phyloP scores from a whole-genome alignment of 768 basidiomycete genomes.

The Phylloporus rhodoxanthus region DNA sequence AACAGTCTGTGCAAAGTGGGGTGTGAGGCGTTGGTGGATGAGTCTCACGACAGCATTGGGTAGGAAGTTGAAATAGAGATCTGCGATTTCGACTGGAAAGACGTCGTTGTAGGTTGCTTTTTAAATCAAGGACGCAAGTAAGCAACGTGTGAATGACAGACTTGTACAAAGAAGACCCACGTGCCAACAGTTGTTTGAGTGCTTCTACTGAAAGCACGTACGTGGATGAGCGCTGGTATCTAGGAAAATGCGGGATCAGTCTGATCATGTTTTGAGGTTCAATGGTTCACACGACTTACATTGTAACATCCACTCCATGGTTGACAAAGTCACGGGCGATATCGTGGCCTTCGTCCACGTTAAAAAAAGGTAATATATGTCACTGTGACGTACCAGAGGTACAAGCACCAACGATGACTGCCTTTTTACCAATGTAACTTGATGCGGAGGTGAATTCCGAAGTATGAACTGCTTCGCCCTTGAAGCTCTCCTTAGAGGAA shows the following conservation, averaged over 20 bases:
- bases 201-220: constrained; percentile 14
- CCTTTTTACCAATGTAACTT: constrained; percentile 56
- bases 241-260: constrained; percentile 4
- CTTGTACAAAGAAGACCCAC: constrained; percentile 4
- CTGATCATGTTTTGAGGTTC: background rate
- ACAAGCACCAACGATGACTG: constrained; percentile 60
- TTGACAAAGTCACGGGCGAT: constrained; percentile 33
- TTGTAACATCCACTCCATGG: constrained; percentile 27
- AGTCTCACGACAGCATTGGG: constrained; percentile 15
- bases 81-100: constrained; percentile 21
- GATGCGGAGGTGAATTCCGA: constrained; percentile 42
- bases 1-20: constrained; percentile 18
- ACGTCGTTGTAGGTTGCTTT: constrained; percentile 16
- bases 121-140: background rate
- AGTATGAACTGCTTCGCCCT: constrained; percentile 52
- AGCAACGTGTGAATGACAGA: background rate
- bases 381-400: constrained; percentile 43
- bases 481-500: constrained; percentile 39
- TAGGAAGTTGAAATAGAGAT: constrained; percentile 12
- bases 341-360: constrained; percentile 29
- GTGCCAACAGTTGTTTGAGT: constrained; percentile 4
- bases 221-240: constrained; percentile 24
- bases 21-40: constrained; percentile 17
- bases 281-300: constrained; percentile 10
- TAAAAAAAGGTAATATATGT: background rate